These are phyloP conservation scores for Arctostaphylos glauca DNA, from an alignment of 148 eudicot species.

Conservation along the genomic window DNA sequence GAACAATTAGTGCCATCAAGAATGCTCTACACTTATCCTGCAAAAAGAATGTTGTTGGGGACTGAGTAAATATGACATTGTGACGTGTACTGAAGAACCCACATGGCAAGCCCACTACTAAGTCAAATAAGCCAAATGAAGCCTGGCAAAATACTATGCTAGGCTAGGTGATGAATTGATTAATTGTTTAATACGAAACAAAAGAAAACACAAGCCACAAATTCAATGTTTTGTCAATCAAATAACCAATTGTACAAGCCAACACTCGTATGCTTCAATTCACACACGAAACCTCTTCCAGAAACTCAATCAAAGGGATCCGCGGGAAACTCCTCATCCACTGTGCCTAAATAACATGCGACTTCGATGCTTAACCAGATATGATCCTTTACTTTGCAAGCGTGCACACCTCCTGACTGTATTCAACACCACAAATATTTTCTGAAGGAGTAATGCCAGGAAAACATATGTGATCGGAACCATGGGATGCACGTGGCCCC, in stretches of 20 bases:
- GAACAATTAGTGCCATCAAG: neutral
- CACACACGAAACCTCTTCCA: neutral
- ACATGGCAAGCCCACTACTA: neutral
- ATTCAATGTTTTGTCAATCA: neutral
- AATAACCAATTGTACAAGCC: neutral
- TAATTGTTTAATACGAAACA: neutral
- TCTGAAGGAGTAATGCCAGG: neutral
- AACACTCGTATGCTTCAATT: neutral
- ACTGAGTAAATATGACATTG: neutral
- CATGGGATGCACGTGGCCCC: no score
- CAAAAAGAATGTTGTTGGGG: neutral
- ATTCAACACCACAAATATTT: neutral
- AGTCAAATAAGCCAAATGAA: neutral
- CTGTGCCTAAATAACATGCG: neutral
- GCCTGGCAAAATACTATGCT: neutral
- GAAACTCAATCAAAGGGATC: neutral
- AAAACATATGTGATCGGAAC: no score
- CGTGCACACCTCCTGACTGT: no score
- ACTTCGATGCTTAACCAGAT: neutral
- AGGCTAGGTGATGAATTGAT: no score
- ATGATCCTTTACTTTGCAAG: no score
- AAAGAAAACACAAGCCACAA: neutral
- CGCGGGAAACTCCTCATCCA: no score
- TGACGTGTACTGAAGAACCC: neutral
- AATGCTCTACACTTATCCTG: constrained; percentile 2